Evolutionary conservation across 768 basidiomycete genomes (phyloP).

Genomic region (Russula virescens): DNA sequence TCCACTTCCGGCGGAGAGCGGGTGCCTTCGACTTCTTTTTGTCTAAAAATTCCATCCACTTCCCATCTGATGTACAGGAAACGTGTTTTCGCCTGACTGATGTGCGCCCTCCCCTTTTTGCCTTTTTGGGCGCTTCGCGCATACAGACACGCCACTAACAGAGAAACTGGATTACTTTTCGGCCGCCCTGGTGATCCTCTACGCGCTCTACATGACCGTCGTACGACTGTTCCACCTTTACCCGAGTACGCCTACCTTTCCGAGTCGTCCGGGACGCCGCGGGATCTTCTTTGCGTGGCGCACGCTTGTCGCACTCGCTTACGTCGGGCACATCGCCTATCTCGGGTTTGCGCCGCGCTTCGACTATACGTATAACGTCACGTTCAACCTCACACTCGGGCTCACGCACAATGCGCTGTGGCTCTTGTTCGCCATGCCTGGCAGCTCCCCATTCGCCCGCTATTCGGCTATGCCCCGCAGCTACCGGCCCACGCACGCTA

Average conservation of each 20-base stretch:
- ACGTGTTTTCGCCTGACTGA: constrained; percentile 7
- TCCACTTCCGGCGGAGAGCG: no score
- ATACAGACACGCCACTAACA: constrained; percentile 69
- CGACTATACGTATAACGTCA: constrained; percentile 92
- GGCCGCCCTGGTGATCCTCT: constrained; percentile 79
- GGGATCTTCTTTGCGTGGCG: constrained; percentile 38
- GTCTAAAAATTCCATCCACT: not conserved
- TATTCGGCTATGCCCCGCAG: constrained; percentile 49
- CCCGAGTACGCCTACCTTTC: constrained; percentile 30
- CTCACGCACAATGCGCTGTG: constrained; percentile 77
- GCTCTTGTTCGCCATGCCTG: constrained; percentile 63
- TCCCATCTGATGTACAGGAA: constrained; percentile 11
- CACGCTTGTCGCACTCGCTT: constrained; percentile 48
- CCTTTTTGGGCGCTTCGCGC: not conserved
- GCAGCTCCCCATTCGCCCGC: constrained; percentile 40
- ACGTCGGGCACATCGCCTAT: constrained; percentile 72
- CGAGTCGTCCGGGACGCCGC: constrained; percentile 8
- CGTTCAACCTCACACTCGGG: constrained; percentile 74
- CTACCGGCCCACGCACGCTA: constrained; percentile 53
- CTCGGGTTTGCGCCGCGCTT: constrained; percentile 70
- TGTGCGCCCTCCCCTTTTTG: constrained; percentile 12
- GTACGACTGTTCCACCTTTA: constrained; percentile 77
- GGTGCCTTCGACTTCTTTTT: not conserved
- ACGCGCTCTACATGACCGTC: constrained; percentile 70
- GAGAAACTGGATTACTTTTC: constrained; percentile 96